Base-by-base conservation (phyloP, 306 rosid genomes). In the Crotalaria pallida region DNA sequence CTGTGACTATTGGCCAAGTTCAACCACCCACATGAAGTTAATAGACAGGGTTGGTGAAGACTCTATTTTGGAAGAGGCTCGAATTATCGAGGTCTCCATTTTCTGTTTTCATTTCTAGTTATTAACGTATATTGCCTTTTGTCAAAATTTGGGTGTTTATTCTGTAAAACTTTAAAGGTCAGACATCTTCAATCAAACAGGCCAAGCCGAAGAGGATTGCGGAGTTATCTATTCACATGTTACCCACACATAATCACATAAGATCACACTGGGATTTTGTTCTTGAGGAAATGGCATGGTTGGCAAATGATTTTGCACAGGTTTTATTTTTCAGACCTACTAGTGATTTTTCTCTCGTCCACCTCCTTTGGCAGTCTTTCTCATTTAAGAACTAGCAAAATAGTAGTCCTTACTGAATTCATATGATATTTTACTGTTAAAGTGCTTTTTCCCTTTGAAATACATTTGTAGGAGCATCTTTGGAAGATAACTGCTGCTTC, bases 231-330 rank as follows among this genome's bases (percentile, higher is more conserved):
- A 52, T 83, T 68, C 82, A 56, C 69, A 52, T 85, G 24, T 77
- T 72, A 53, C 83, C 84, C 16, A 22, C 40, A 19, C 87, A 83
- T 67, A 65, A 38, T 72, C 76, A 67, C 9, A 69, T 67, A 19
- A 85, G 77, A 79, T 83, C 92, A 65, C 96, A 83, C 22, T 91
- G 97, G 97, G 91, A 83, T 78, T 91, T 84, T 76, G 91, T 91
- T 57, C 90, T 91, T 24, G 97, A 88, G 79, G 97, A 91, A 82
- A 85, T 91, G 92, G 80, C 84, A 19, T 91, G 97, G 97, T 56
- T 91, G 88, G 96, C 97, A 45, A 91, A 91, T 79, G 97, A 91
- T 91, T 88, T 91, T 91, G 87, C 86, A 0, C 97, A 91, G 96
- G 97, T 81, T 66, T 58, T 69, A 65, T 60, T 69, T 79, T 71